A percentile compares a stretch with the other conserved stretches of the same genome.
These are phyloP conservation scores for Magnusiomyces tetraspermus DNA, from an alignment of 1,139 yeast genomes.

Conservation along the genomic window DNA sequence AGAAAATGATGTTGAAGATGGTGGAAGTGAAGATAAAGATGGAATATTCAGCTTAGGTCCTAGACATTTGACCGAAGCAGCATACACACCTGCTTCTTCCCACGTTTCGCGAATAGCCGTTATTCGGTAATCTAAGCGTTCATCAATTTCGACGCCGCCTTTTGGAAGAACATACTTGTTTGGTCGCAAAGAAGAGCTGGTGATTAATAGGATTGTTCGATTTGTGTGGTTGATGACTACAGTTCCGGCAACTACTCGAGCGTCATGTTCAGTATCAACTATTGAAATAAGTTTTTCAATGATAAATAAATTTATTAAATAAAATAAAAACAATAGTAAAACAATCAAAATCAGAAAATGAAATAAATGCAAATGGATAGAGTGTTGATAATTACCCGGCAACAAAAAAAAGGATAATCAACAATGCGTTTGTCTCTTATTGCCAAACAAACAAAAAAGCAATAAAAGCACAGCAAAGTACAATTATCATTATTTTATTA, in stretches of 20 bases:
- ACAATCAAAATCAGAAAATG: no score
- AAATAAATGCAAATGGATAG: no score
- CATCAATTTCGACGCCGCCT: slow-evolving; percentile 92
- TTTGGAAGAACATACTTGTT: slow-evolving; percentile 84
- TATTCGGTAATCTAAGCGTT: slow-evolving; percentile 35
- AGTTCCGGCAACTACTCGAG: slow-evolving; percentile 87
- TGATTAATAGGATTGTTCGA: slow-evolving; percentile 62
- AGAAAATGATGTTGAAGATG: slow-evolving; percentile 18
- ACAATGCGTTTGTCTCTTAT: no score
- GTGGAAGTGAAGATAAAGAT: slow-evolving; percentile 52
- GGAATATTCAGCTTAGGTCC: slow-evolving; percentile 31
- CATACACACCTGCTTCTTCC: slow-evolving; percentile 94
- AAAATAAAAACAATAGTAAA: neutral
- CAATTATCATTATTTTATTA: no score
- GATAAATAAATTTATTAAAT: neutral
- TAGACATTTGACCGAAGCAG: slow-evolving; percentile 44
- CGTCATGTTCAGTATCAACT: slow-evolving; percentile 50
- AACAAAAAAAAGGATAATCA: no score
- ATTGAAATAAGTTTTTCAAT: slow-evolving; percentile 22
- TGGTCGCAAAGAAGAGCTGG: slow-evolving; percentile 51
- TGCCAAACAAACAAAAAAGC: no score
- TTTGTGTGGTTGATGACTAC: slow-evolving; percentile 53
- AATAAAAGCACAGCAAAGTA: no score
- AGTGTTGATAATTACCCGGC: no score
- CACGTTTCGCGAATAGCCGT: slow-evolving; percentile 80